These are phyloP conservation scores for Helianthus annuus DNA, from an alignment of 129 eudicot genomes.

Conservation along the genomic window HanXRQr2.0-SUNRISE NC_035438.2:10710697-10711196, in stretches of 20 bases:
- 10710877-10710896: slow-evolving; percentile 82
- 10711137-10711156: neutral
- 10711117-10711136: too few relatives aligned
- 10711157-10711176: neutral
- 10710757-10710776: slow-evolving; percentile 77
- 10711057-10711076: too few relatives aligned
- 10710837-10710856: slow-evolving; percentile 85
- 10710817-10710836: slow-evolving; percentile 82
- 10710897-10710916: neutral
- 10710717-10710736: neutral
- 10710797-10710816: slow-evolving; percentile 68
- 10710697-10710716: too few relatives aligned
- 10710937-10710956: neutral
- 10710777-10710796: slow-evolving; percentile 73
- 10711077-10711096: too few relatives aligned
- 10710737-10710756: slow-evolving; percentile 40
- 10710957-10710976: too few relatives aligned
- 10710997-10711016: too few relatives aligned
- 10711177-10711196: slow-evolving; percentile 13
- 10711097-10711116: too few relatives aligned
- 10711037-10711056: too few relatives aligned
- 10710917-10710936: neutral
- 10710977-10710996: too few relatives aligned
- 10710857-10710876: slow-evolving; percentile 90
- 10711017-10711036: too few relatives aligned